These are phyloP conservation scores for Blumeriella jaapii DNA, from an alignment of 2,329 filamentous ascomycete genomes.

Conservation along the genomic window DNA sequence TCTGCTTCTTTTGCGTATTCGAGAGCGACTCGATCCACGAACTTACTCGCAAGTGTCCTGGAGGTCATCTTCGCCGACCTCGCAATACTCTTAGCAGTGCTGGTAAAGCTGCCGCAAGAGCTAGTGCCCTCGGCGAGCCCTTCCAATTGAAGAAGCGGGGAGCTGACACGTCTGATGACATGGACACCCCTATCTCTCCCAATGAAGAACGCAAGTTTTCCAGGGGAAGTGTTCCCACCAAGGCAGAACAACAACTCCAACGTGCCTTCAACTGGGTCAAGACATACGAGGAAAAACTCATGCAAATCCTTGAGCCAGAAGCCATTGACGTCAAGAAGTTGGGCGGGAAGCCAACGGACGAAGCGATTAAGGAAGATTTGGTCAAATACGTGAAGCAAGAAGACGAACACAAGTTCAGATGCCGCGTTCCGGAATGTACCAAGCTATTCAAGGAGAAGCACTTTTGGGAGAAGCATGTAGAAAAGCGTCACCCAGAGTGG, in stretches of 20 bases:
- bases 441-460: conserved; percentile 96
- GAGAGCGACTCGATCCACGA: conserved; percentile 97
- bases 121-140: conserved; percentile 69
- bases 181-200: conserved; percentile 51
- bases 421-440: conserved; percentile 89
- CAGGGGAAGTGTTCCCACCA: conserved; percentile 46
- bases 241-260: conserved; percentile 83
- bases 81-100: conserved; percentile 72
- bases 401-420: conserved; percentile 92
- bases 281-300: conserved; percentile 93
- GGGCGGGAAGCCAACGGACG: conserved; percentile 76
- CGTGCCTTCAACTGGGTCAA: conserved; percentile 98
- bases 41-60: conserved; percentile 87
- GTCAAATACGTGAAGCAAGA: conserved; percentile 88
- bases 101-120: conserved; percentile 74
- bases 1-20: conserved; percentile 99
- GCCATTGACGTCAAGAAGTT: conserved; percentile 80
- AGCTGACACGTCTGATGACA: conserved; percentile 30
- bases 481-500: conserved; percentile 91
- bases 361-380: conserved; percentile 78
- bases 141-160: conserved; percentile 77
- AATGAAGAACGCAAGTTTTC: conserved; percentile 63
- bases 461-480: conserved; percentile 96
- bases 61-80: conserved; percentile 89
- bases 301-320: conserved; percentile 85